A percentile compares a stretch with the other conserved stretches of the same genome.
These are phyloP conservation scores for Vanrija sp. DNA, from an alignment of 1,284 basidiomycete genomes.

Conservation along the genomic window DNA sequence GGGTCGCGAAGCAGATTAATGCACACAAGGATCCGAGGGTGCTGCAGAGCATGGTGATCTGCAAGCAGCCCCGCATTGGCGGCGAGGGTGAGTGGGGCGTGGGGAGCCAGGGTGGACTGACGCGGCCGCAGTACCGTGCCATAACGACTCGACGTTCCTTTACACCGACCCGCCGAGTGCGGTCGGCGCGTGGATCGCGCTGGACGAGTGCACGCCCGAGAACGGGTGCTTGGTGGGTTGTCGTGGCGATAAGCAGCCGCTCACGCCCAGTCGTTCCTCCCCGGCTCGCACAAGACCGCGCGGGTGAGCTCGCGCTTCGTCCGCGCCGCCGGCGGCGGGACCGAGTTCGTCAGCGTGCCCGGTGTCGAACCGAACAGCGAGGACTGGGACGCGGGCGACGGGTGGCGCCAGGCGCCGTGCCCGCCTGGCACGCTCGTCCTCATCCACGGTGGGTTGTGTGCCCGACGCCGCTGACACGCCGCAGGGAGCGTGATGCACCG, in stretches of 20 bases:
- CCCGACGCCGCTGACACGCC: background rate
- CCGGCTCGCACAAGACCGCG: conserved; percentile 75
- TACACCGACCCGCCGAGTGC: conserved; percentile 89
- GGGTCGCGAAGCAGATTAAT: conserved; percentile 66
- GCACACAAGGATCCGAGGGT: conserved; percentile 81
- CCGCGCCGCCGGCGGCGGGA: conserved; percentile 62
- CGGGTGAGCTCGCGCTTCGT: conserved; percentile 78
- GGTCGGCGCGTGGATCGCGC: conserved; percentile 91
- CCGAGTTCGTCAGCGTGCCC: conserved; percentile 68
- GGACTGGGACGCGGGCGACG: conserved; percentile 55
- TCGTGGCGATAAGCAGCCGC: no score
- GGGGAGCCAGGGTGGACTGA: no score
- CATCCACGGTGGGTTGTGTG: conserved; percentile 59
- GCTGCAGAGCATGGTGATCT: conserved; percentile 92
- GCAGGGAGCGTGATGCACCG: conserved; percentile 78
- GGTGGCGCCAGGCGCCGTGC: conserved; percentile 65
- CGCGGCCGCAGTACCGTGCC: conserved; percentile 54
- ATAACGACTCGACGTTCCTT: conserved; percentile 58
- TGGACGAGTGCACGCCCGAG: conserved; percentile 75
- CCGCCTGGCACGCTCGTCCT: conserved; percentile 75
- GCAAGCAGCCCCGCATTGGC: conserved; percentile 82
- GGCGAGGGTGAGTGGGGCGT: conserved; percentile 66
- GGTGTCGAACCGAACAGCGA: conserved; percentile 52
- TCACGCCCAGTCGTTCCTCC: conserved; percentile 64
- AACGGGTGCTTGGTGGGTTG: conserved; percentile 74